phyloP scores from a whole-genome alignment of 1,284 basidiomycete species.

The Ganoderma lucidum region DNA sequence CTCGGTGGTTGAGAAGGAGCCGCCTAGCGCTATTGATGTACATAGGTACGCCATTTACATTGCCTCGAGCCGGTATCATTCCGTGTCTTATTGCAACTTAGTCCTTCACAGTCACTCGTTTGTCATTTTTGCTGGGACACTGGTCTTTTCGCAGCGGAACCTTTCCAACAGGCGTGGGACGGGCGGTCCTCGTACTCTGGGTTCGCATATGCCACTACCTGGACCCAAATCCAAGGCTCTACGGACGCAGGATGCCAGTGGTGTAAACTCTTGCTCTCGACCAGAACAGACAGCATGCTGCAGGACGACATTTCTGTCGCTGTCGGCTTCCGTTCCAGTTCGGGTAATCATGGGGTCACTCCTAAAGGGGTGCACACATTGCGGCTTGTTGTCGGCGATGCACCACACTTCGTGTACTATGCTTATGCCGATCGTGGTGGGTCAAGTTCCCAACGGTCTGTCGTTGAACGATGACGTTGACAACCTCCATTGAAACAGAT shows the following conservation, averaged over 20 bases:
- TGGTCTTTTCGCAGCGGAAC: slow-evolving; percentile 19
- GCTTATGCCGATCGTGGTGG: slow-evolving; percentile 20
- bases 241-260: slow-evolving; percentile 16
- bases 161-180: slow-evolving; percentile 22
- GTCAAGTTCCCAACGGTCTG: neutral
- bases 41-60: slow-evolving; percentile 14
- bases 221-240: slow-evolving; percentile 17
- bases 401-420: slow-evolving; percentile 23
- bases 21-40: neutral
- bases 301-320: slow-evolving; percentile 14
- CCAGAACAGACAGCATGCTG: slow-evolving; percentile 10
- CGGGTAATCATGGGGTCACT: slow-evolving; percentile 12
- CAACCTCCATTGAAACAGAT: neutral
- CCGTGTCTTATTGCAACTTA: neutral
- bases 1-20: neutral
- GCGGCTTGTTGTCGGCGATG: slow-evolving; percentile 18
- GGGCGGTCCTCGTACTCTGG: slow-evolving; percentile 16
- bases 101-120: slow-evolving; percentile 18
- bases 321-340: slow-evolving; percentile 19
- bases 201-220: slow-evolving; percentile 20
- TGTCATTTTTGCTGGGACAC: slow-evolving; percentile 23
- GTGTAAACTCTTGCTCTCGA: slow-evolving; percentile 20
- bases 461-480: neutral
- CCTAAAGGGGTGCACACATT: slow-evolving; percentile 25
- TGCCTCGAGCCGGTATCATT: neutral